phyloP scores from a whole-genome alignment of 495 filamentous ascomycete species.

The Talaromyces adpressus region DNA sequence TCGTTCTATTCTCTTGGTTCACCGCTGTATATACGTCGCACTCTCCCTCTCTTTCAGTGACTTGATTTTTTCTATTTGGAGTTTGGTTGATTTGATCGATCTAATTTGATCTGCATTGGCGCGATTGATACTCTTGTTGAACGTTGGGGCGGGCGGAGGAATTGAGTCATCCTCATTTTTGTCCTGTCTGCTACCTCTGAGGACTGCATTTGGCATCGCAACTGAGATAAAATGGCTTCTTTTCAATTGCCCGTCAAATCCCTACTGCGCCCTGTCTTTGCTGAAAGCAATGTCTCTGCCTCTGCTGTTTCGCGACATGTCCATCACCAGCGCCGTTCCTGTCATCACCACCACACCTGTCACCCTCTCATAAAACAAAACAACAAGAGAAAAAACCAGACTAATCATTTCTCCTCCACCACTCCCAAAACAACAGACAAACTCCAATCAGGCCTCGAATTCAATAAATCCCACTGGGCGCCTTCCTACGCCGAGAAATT shows the following conservation, averaged over 20 bases:
- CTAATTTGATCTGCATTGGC: background rate
- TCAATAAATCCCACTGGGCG: slow-evolving; percentile 29
- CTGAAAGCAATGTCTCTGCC: background rate
- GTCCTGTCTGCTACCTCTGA: background rate
- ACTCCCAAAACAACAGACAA: slow-evolving; percentile 19
- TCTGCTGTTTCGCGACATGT: background rate
- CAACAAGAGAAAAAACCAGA: background rate
- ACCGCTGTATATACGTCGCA: background rate
- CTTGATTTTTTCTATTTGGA: background rate
- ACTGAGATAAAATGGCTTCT: background rate
- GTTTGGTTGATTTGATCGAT: background rate
- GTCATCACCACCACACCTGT: background rate
- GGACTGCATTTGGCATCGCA: background rate
- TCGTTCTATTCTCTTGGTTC: background rate
- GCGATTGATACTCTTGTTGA: background rate
- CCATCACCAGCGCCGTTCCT: background rate
- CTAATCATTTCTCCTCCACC: background rate
- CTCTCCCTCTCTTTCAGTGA: background rate
- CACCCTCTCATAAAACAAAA: background rate
- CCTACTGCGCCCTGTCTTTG: background rate
- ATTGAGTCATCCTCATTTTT: background rate
- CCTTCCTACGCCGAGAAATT: slow-evolving; percentile 67
- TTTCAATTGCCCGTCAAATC: background rate
- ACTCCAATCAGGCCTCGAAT: slow-evolving; percentile 65
- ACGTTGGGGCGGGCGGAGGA: background rate